Evolutionary conservation across 2,329 filamentous ascomycete genomes (phyloP).

Genomic region (Aspergillus ustus): DNA sequence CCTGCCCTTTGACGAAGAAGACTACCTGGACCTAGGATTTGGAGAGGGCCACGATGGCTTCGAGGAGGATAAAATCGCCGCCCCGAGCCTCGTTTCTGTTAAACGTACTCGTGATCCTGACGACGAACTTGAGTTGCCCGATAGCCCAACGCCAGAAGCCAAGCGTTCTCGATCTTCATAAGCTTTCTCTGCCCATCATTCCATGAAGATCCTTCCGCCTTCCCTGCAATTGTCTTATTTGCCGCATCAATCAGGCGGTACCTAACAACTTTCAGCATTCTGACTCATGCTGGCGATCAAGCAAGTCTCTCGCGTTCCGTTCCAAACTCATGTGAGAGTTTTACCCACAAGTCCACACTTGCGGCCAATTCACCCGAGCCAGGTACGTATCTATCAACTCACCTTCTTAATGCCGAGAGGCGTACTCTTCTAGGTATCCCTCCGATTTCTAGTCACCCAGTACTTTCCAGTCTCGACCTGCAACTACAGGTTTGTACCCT

Average conservation of each 20-base stretch:
- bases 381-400: constrained; percentile 26
- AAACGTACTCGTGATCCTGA: constrained; percentile 44
- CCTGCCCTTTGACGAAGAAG: constrained; percentile 33
- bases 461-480: constrained; percentile 7
- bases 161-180: constrained; percentile 59
- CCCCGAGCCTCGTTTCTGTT: constrained; percentile 29
- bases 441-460: not conserved
- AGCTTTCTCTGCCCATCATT: constrained; percentile 18
- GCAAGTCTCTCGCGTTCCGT: not conserved
- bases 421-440: constrained; percentile 12
- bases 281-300: constrained; percentile 12
- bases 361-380: not conserved
- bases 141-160: constrained; percentile 44
- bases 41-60: constrained; percentile 28
- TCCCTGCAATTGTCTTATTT: constrained; percentile 2
- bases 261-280: constrained; percentile 15
- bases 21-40: constrained; percentile 45
- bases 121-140: constrained; percentile 37
- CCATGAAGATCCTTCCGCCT: constrained; percentile 7
- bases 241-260: not conserved
- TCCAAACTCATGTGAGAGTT: not conserved
- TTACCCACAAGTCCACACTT: not conserved
- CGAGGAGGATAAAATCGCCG: constrained; percentile 29
- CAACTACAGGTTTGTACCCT: constrained; percentile 28
- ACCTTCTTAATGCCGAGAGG: constrained; percentile 8